Percentiles rank a stretch among this genome's conserved stretches.
These are phyloP conservation scores for Cylindrodendrum hubeiense DNA, from an alignment of 2,329 filamentous ascomycete genomes.

Conservation along the genomic window DNA sequence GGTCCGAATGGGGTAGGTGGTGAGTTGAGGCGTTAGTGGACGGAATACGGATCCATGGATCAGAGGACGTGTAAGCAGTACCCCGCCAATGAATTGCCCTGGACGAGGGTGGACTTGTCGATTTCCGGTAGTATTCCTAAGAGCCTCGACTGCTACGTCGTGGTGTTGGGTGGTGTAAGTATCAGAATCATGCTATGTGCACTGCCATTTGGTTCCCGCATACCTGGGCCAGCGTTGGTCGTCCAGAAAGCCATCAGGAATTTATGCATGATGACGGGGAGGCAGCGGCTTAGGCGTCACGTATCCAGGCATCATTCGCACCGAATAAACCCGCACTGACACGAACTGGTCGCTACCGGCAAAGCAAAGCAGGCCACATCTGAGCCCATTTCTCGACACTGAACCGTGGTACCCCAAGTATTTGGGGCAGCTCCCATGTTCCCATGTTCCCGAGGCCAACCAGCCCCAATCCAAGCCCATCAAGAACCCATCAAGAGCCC, in stretches of 20 bases:
- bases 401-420: too few species aligned
- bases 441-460: too few species aligned
- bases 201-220: too few species aligned
- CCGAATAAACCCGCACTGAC: conserved; percentile 2
- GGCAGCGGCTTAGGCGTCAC: conserved; percentile 26
- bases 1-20: conserved; percentile 38
- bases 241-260: not conserved
- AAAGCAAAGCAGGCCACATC: not conserved
- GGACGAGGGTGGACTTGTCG: conserved; percentile 24
- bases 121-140: conserved; percentile 20
- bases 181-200: not conserved
- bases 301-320: not conserved
- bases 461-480: too few species aligned
- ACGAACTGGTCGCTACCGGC: not conserved
- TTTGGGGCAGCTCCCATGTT: too few species aligned
- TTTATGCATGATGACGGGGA: conserved; percentile 24
- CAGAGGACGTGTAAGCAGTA: conserved; percentile 30
- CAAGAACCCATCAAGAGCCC: not conserved
- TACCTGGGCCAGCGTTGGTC: not conserved
- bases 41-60: conserved; percentile 26
- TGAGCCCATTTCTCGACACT: too few species aligned
- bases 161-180: not conserved
- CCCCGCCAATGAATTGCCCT: conserved; percentile 39
- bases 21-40: conserved; percentile 37
- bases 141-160: not conserved